Percentiles rank a stretch among this genome's conserved stretches.
These are phyloP conservation scores for Endogone sp. DNA, from an alignment of 192 early-diverging fungal genomes.

Conservation along the genomic window DNA sequence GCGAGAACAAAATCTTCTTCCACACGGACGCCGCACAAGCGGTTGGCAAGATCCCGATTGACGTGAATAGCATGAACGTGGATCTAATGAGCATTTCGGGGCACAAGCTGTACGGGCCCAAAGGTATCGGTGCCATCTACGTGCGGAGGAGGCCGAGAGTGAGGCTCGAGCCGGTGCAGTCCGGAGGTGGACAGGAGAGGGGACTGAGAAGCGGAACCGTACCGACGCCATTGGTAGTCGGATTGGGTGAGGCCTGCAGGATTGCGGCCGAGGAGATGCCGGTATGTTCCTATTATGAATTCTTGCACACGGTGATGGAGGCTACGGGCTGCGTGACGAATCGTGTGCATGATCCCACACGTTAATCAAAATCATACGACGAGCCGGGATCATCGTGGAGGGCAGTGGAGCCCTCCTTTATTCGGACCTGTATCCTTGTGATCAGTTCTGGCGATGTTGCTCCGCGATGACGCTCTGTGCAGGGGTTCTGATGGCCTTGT, in stretches of 20 bases:
- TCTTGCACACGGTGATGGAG: no score
- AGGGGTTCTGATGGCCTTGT: conserved; percentile 52
- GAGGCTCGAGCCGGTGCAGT: conserved; percentile 83
- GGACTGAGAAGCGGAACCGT: conserved; percentile 94
- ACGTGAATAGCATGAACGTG: conserved; percentile 89
- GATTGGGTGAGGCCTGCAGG: conserved; percentile 84
- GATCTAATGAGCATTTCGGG: conserved; percentile 96
- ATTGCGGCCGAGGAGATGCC: conserved; percentile 77
- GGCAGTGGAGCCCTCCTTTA: no score
- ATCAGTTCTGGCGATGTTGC: conserved; percentile 11
- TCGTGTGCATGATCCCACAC: conserved; percentile 7
- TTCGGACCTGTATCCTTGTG: no score
- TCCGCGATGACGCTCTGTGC: conserved; percentile 43
- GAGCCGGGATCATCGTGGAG: conserved; percentile 1
- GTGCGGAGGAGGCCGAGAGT: conserved; percentile 92
- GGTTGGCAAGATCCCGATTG: conserved; percentile 90
- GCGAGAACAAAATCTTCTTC: conserved; percentile 87
- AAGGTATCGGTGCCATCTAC: conserved; percentile 92
- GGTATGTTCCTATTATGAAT: conserved; percentile 41
- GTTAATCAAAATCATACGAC: conserved; percentile 5
- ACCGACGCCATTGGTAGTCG: conserved; percentile 84
- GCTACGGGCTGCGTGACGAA: conserved; percentile 12
- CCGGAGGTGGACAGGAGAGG: conserved; percentile 95
- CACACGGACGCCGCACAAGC: conserved; percentile 98
- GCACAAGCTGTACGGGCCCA: conserved; percentile 98